Evolutionary conservation across 2,329 filamentous ascomycete species (phyloP).

Genomic region (Nothophoma quercina): DNA sequence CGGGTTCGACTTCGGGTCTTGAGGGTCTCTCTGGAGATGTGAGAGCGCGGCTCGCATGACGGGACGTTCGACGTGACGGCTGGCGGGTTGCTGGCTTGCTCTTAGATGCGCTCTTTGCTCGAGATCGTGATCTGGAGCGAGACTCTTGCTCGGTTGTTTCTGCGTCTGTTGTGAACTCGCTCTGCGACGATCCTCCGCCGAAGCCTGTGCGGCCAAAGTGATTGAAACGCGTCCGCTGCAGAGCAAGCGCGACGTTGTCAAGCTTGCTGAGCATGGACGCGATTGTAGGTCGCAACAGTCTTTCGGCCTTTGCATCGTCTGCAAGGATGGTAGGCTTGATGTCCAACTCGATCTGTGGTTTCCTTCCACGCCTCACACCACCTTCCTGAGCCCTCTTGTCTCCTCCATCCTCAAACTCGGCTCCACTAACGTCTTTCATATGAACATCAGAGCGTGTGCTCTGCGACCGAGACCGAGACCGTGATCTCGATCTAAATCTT

Average conservation of each 20-base stretch:
- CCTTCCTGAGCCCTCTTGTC: neutral
- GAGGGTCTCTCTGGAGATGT: conserved; percentile 2
- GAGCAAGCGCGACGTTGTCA: conserved; percentile 71
- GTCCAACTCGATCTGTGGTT: conserved; percentile 11
- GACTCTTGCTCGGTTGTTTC: conserved; percentile 29
- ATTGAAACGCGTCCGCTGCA: conserved; percentile 72
- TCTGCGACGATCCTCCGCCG: conserved; percentile 42
- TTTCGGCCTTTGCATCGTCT: conserved; percentile 73
- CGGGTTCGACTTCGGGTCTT: conserved; percentile 27
- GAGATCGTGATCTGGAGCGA: conserved; percentile 24
- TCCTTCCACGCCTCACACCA: conserved; percentile 21
- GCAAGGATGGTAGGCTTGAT: conserved; percentile 65
- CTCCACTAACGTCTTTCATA: conserved; percentile 14
- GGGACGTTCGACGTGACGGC: conserved; percentile 19
- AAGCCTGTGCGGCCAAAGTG: conserved; percentile 43
- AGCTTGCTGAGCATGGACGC: conserved; percentile 74
- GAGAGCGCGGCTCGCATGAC: conserved; percentile 1
- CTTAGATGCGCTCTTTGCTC: conserved; percentile 18
- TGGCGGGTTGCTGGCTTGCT: conserved; percentile 18
- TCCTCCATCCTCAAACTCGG: neutral
- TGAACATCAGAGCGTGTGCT: conserved; percentile 15
- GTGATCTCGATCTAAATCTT: conserved; percentile 18
- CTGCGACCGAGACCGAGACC: conserved; percentile 26
- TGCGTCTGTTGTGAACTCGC: conserved; percentile 38
- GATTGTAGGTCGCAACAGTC: conserved; percentile 71